These are phyloP conservation scores for Smittium mucronatum DNA, from an alignment of 371 early-diverging fungal genomes.

Conservation along the genomic window DNA sequence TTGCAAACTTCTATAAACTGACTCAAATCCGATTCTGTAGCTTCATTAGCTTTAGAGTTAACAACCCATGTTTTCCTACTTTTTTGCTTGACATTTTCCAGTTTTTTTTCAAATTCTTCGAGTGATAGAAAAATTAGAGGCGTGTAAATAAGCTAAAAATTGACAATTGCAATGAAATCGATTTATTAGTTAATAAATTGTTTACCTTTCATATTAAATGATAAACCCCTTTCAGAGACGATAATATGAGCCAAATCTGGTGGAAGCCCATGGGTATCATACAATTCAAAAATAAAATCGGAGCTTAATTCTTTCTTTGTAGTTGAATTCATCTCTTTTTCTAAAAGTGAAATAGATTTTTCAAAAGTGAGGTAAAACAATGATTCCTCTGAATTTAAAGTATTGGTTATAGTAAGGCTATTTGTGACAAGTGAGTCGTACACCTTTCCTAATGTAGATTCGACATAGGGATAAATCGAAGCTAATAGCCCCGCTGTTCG, in stretches of 20 bases:
- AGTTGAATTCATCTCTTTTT: constrained; percentile 33
- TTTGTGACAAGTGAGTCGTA: constrained; percentile 47
- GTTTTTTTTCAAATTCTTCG: not conserved
- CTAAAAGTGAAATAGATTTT: constrained; percentile 44
- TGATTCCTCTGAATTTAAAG: constrained; percentile 53
- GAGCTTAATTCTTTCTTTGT: constrained; percentile 35
- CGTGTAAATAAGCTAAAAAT: too few relatives aligned
- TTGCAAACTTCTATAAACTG: not conserved
- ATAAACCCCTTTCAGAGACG: constrained; percentile 56
- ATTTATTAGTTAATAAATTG: too few relatives aligned
- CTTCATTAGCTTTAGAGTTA: not conserved
- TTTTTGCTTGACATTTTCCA: constrained; percentile 5
- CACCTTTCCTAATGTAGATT: constrained; percentile 37
- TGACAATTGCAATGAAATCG: too few relatives aligned
- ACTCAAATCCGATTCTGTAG: not conserved
- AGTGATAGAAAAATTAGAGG: too few relatives aligned
- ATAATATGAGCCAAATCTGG: constrained; percentile 56
- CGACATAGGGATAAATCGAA: constrained; percentile 43
- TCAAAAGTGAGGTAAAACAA: constrained; percentile 49
- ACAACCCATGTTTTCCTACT: not conserved
- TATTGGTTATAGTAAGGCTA: constrained; percentile 37
- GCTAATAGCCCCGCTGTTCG: constrained; percentile 41
- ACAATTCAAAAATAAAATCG: constrained; percentile 48
- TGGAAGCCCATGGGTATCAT: constrained; percentile 68
- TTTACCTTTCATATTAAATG: constrained; percentile 40